These are phyloP conservation scores for Metschnikowia drakensbergensis DNA, from an alignment of 805 yeast genomes.

Conservation along the genomic window DNA sequence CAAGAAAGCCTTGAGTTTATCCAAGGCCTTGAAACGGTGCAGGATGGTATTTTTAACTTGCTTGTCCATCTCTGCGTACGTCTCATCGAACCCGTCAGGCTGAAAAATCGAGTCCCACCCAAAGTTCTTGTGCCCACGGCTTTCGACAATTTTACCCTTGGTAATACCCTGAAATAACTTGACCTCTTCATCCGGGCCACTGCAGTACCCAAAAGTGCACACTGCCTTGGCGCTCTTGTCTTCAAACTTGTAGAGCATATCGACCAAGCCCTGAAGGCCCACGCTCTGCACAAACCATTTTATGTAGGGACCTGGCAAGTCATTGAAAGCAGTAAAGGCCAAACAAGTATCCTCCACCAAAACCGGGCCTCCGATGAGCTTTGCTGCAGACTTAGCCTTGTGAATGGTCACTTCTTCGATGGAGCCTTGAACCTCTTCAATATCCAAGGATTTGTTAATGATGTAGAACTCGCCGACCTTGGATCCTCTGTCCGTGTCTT, in stretches of 20 bases:
- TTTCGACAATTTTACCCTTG: constrained; percentile 70
- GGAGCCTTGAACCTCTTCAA: constrained; percentile 89
- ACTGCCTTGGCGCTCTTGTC: constrained; percentile 84
- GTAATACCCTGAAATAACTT: constrained; percentile 81
- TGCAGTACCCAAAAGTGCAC: constrained; percentile 90
- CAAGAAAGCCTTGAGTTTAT: constrained; percentile 59
- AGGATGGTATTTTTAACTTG: constrained; percentile 72
- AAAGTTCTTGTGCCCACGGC: constrained; percentile 72
- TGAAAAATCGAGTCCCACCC: constrained; percentile 95
- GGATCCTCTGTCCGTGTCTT: constrained; percentile 23
- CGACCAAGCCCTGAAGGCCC: constrained; percentile 74
- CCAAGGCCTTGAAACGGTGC: constrained; percentile 84
- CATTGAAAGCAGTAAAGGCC: constrained; percentile 72
- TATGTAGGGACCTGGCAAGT: constrained; percentile 89
- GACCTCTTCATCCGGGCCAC: constrained; percentile 71
- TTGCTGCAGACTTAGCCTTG: constrained; percentile 75
- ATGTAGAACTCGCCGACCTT: constrained; percentile 50
- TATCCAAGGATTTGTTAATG: constrained; percentile 64
- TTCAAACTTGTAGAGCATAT: constrained; percentile 75
- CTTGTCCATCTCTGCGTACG: constrained; percentile 86
- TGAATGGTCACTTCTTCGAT: constrained; percentile 75
- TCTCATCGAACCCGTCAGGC: constrained; percentile 67
- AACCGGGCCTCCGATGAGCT: constrained; percentile 67
- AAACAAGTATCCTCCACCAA: constrained; percentile 94
- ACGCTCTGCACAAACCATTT: constrained; percentile 84